Evolutionary conservation across 345 rosid species (phyloP), one percentile per base, ranked within the genome.

Genomic region (Sisymbrium irio): DNA sequence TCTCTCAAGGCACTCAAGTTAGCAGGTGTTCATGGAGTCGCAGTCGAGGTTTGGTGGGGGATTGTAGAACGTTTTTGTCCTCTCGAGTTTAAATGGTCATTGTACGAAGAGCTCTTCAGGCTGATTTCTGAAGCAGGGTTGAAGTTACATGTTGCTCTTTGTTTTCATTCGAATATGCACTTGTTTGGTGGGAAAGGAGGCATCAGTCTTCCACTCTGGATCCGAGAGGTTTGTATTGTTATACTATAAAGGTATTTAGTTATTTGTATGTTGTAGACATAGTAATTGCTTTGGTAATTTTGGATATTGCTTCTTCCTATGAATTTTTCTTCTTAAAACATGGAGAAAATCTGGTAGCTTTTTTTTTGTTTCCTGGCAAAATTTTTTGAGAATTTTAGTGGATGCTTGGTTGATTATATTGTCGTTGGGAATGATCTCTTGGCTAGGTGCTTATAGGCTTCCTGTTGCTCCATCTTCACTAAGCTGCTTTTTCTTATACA

Each of bases 41-140:
- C 87, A 9, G 88, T 84, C 40, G 91, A 87, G 79, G 87, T 87
- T 69, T 87, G 88, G 88, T 87, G 91, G 91, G 91, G 91, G 20
- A 75, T 87, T 47, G 88, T 87, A 9, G 91, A 87, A 78, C 88
- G 91, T 41, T 77, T 80, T 60, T 72, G 79, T 57, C 91, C 91
- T 76, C 80, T 66, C 27, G 82, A 85, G 74, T 87, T 83, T 65
- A 71, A 80, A 72, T 87, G 91, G 91, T 82, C 86, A 50, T 67
- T 85, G 33, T 87, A 87, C 71, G 91, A 87, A 77, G 87, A 81
- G 54, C 84, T 84, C 62, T 84, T 87, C 62, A 85, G 83, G 69
- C 42, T 83, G 69, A 74, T 87, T 33, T 77, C 91, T 67, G 83
- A 83, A 61, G 76, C 82, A 6, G 91, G 91, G 44, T 46, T 87